A percentile compares a stretch with the other conserved stretches of the same genome.
Conservation (phyloP, 1,284 basidiomycete genomes). For the Ustilago vetiveriae region DNA sequence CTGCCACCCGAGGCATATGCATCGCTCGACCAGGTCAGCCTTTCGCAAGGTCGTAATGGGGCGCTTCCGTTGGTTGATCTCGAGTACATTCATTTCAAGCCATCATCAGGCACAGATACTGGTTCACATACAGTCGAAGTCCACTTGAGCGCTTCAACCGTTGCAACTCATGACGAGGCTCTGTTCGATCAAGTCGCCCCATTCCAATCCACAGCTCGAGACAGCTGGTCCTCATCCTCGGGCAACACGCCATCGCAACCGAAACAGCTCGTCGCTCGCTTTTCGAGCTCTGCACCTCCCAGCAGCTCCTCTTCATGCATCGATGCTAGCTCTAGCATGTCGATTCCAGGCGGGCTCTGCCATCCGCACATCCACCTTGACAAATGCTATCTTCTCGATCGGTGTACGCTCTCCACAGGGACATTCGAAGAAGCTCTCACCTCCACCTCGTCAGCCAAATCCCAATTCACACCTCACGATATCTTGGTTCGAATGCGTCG, state of each 20-base stretch:
- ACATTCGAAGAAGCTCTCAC: constrained; percentile 42
- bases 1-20: constrained; percentile 15
- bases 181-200: constrained; percentile 1
- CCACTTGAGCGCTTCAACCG: constrained; percentile 1
- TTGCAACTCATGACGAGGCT: background rate
- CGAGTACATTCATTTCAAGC: constrained; percentile 8
- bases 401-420: constrained; percentile 15
- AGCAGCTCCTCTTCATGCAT: constrained; percentile 4
- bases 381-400: constrained; percentile 40
- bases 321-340: constrained; percentile 20
- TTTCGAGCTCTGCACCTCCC: background rate
- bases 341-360: constrained; percentile 41
- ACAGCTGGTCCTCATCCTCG: background rate
- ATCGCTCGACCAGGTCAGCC: background rate
- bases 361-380: constrained; percentile 53
- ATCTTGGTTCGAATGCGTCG: constrained; percentile 20
- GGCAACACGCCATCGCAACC: background rate
- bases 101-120: background rate
- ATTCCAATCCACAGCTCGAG: constrained; percentile 2
- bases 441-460: constrained; percentile 27
- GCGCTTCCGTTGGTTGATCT: constrained; percentile 19
- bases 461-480: constrained; percentile 17
- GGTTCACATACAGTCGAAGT: constrained; percentile 2
- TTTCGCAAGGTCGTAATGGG: background rate
- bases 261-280: constrained; percentile 3